Conservation (phyloP, 768 basidiomycete genomes). For the Russula foetens region DNA sequence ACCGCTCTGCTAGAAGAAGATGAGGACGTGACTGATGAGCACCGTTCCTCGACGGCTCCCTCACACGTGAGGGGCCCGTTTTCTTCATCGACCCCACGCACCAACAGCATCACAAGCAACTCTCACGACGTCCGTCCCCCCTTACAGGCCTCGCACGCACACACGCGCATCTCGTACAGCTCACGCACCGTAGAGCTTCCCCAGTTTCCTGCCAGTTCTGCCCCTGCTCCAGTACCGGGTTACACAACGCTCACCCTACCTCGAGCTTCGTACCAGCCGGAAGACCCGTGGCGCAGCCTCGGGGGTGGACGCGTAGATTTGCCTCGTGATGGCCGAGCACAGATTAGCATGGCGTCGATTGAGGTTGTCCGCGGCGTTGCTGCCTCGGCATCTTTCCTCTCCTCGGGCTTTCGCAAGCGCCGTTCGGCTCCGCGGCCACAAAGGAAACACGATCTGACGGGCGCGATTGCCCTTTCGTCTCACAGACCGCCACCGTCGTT, state of each 20-base stretch:
- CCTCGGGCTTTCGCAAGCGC: slow-evolving; percentile 5
- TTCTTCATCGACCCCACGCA: slow-evolving; percentile 1
- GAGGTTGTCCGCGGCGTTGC: slow-evolving; percentile 57
- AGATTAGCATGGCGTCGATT: slow-evolving; percentile 84
- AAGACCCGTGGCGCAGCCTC: slow-evolving; percentile 29
- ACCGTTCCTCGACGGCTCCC: neutral
- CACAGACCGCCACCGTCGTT: slow-evolving; percentile 57
- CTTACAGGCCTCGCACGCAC: slow-evolving; percentile 11
- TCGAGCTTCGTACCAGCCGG: slow-evolving; percentile 35
- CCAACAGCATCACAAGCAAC: neutral
- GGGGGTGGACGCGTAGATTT: slow-evolving; percentile 57
- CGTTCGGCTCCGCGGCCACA: slow-evolving; percentile 3
- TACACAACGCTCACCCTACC: slow-evolving; percentile 40
- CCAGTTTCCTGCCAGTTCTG: slow-evolving; percentile 24
- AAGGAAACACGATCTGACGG: slow-evolving; percentile 18
- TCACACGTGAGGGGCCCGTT: slow-evolving; percentile 21
- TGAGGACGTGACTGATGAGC: slow-evolving; percentile 27
- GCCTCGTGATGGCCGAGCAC: slow-evolving; percentile 68
- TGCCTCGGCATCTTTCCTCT: slow-evolving; percentile 3
- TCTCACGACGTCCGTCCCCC: slow-evolving; percentile 1
- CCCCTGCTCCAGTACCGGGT: slow-evolving; percentile 20
- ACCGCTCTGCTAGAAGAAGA: slow-evolving; percentile 34
- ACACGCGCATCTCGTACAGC: slow-evolving; percentile 9
- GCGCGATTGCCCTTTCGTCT: slow-evolving; percentile 26
- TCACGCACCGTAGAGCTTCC: slow-evolving; percentile 27